phyloP scores from a whole-genome alignment of 805 yeast genomes.

The Metschnikowia bowlesiae region DNA sequence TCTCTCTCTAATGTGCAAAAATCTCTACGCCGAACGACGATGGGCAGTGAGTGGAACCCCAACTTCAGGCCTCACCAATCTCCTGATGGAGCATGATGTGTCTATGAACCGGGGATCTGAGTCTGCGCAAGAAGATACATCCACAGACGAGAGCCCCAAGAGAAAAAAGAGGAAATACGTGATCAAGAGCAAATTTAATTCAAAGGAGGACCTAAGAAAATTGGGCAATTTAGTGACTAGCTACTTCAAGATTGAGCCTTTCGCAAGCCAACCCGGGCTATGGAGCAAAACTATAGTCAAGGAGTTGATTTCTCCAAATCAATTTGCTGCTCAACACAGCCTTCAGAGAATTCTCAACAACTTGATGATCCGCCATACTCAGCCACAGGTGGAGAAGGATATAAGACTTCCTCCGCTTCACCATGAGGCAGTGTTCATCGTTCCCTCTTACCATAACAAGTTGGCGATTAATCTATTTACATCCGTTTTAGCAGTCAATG shows the following conservation, averaged over 20 bases:
- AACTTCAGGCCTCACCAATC: conserved; percentile 60
- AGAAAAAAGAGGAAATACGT: conserved; percentile 32
- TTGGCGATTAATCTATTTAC: conserved; percentile 60
- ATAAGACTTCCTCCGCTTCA: conserved; percentile 54
- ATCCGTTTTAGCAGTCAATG: conserved; percentile 66
- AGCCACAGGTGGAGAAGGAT: conserved; percentile 51
- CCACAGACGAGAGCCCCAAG: conserved; percentile 10
- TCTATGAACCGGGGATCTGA: not conserved
- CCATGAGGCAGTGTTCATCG: conserved; percentile 54
- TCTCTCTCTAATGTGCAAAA: conserved; percentile 45
- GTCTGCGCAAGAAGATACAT: not conserved
- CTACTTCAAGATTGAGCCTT: conserved; percentile 58
- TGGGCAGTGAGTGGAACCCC: conserved; percentile 81
- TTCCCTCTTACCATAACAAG: conserved; percentile 60
- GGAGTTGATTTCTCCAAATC: conserved; percentile 40
- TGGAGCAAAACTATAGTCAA: conserved; percentile 47
- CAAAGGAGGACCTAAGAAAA: conserved; percentile 48
- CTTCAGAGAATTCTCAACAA: conserved; percentile 40
- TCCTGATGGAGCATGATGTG: conserved; percentile 39
- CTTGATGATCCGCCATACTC: conserved; percentile 54
- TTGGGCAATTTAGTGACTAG: conserved; percentile 50
- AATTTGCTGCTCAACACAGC: conserved; percentile 39
- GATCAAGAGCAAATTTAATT: conserved; percentile 48
- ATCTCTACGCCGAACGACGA: conserved; percentile 52
- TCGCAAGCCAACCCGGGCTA: conserved; percentile 41